Conservation (phyloP, 345 rosid genomes). For the Salix purpurea region DNA sequence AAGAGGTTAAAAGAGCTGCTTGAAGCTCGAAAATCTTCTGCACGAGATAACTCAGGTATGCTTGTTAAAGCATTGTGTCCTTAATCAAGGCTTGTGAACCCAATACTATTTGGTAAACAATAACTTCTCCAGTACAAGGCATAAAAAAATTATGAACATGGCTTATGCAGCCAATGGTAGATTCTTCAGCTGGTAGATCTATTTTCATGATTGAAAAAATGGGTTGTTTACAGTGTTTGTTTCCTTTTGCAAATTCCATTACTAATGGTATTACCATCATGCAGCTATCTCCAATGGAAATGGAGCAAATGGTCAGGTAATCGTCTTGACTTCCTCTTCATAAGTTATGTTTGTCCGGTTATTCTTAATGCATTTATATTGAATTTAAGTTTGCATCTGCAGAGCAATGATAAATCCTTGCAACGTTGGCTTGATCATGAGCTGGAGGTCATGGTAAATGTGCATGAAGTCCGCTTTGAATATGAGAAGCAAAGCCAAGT, state of each 20-base stretch:
- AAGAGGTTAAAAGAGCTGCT: conserved; percentile 93
- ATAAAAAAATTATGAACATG: conserved; percentile 6
- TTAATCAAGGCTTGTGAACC: neutral
- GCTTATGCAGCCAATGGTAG: conserved; percentile 2
- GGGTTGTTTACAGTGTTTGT: neutral
- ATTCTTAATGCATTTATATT: conserved; percentile 4
- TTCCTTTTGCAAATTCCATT: conserved; percentile 9
- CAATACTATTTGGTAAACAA: conserved; percentile 3
- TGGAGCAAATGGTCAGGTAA: conserved; percentile 82
- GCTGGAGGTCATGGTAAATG: conserved; percentile 97
- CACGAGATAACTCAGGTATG: conserved; percentile 72
- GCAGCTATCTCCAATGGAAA: conserved; percentile 70
- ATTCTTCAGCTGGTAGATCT: conserved; percentile 7
- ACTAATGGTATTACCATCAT: conserved; percentile 32
- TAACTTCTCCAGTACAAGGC: neutral
- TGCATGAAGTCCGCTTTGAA: conserved; percentile 96
- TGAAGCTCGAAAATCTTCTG: conserved; percentile 89
- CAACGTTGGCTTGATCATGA: conserved; percentile 97
- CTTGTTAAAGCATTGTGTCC: neutral
- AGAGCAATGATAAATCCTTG: conserved; percentile 87
- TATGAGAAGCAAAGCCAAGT: conserved; percentile 98
- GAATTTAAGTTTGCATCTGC: conserved; percentile 14
- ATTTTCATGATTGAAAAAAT: conserved; percentile 2
- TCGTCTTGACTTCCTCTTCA: conserved; percentile 3
- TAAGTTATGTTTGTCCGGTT: neutral